Evolutionary conservation across 2,329 filamentous ascomycete species (phyloP).

Genomic region (Neofusicoccum umdonicola): DNA sequence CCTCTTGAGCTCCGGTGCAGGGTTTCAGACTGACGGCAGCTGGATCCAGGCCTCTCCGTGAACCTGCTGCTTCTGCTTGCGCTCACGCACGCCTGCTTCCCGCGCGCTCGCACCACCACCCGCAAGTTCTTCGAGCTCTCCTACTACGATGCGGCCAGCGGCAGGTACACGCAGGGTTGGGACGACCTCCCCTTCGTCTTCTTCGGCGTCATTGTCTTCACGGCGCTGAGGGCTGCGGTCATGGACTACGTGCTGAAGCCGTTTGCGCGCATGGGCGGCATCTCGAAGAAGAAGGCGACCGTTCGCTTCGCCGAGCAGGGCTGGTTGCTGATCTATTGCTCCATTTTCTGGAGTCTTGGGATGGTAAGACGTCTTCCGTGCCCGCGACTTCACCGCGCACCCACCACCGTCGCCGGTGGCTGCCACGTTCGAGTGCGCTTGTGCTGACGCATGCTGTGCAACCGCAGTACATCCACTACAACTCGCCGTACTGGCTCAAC

Average conservation of each 20-base stretch:
- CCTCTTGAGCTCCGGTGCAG: background rate
- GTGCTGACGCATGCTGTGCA: constrained; percentile 19
- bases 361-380: constrained; percentile 56
- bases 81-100: constrained; percentile 78
- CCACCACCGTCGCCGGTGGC: background rate
- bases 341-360: constrained; percentile 77
- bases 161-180: constrained; percentile 71
- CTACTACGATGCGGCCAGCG: constrained; percentile 70
- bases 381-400: background rate
- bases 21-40: background rate
- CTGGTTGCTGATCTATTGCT: constrained; percentile 85
- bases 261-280: constrained; percentile 68
- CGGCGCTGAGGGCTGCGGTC: constrained; percentile 74
- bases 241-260: constrained; percentile 89
- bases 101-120: constrained; percentile 74
- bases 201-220: constrained; percentile 81
- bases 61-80: constrained; percentile 82
- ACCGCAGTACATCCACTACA: constrained; percentile 71
- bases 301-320: constrained; percentile 91
- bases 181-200: constrained; percentile 77
- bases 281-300: constrained; percentile 72
- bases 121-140: constrained; percentile 84
- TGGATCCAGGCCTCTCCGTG: constrained; percentile 68
- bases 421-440: background rate
- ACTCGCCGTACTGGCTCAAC: constrained; percentile 76